These are phyloP conservation scores for Phytophthora aleatoria DNA, from an alignment of 352 stramenopile species.

Conservation along the genomic window DNA sequence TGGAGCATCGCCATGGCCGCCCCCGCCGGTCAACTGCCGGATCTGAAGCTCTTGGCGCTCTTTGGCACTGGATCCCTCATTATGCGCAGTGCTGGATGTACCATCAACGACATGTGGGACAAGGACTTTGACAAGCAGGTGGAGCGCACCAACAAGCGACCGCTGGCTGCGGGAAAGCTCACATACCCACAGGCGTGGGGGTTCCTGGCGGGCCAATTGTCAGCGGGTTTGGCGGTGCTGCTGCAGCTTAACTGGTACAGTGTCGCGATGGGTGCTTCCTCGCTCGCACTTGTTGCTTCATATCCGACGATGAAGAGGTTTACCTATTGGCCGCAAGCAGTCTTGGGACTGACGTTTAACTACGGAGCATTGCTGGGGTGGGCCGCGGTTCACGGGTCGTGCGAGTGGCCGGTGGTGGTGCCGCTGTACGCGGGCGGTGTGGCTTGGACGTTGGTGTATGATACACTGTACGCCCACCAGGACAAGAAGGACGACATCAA, in stretches of 20 bases:
- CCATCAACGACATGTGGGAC: constrained; percentile 99
- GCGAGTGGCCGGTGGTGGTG: constrained; percentile 87
- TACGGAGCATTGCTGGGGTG: constrained; percentile 97
- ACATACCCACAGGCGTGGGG: constrained; percentile 89
- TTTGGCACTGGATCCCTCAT: constrained; percentile 93
- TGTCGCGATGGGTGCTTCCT: constrained; percentile 92
- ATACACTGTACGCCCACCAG: constrained; percentile 99
- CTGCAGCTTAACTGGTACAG: constrained; percentile 95
- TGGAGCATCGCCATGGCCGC: constrained; percentile 97
- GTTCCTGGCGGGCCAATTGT: constrained; percentile 95
- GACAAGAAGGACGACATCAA: constrained; percentile 97
- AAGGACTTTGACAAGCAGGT: constrained; percentile 97
- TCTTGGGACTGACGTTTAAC: constrained; percentile 99
- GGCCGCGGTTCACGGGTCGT: constrained; percentile 85
- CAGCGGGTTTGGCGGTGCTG: constrained; percentile 92
- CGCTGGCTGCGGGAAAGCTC: constrained; percentile 92
- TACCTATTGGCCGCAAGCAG: constrained; percentile 97
- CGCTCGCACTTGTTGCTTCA: constrained; percentile 92
- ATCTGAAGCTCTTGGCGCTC: constrained; percentile 80
- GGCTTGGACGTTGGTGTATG: constrained; percentile 99
- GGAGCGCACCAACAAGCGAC: constrained; percentile 93
- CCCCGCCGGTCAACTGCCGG: constrained; percentile 73
- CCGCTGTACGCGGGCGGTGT: constrained; percentile 95
- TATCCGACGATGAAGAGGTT: constrained; percentile 99
- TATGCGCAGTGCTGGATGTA: constrained; percentile 98